These are phyloP conservation scores for Yamadazyma diospyri DNA, from an alignment of 1,139 yeast genomes.

Conservation along the genomic window DNA sequence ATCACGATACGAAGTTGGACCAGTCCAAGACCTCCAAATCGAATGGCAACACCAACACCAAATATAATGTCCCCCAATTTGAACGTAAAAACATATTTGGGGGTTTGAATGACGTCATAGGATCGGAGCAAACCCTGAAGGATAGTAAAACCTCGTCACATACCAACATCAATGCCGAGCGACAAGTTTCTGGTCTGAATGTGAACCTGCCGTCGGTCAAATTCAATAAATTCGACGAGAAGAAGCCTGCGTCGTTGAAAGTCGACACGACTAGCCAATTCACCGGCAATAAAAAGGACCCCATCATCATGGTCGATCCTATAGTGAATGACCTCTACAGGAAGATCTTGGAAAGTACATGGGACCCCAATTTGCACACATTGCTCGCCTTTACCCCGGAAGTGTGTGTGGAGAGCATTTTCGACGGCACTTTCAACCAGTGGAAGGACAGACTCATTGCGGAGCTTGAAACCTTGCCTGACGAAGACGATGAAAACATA, in stretches of 20 bases:
- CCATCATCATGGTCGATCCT: conserved; percentile 39
- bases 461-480: conserved; percentile 27
- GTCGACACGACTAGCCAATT: not conserved
- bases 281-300: conserved; percentile 5
- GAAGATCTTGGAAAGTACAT: conserved; percentile 64
- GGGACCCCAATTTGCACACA: conserved; percentile 67
- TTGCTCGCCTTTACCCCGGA: conserved; percentile 67
- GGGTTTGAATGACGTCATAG: conserved; percentile 37
- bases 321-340: conserved; percentile 52
- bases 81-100: conserved; percentile 38
- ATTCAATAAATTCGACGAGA: not conserved
- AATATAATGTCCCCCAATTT: conserved; percentile 33
- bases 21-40: conserved; percentile 2
- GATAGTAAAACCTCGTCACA: conserved; percentile 5
- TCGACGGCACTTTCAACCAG: conserved; percentile 66
- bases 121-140: conserved; percentile 11
- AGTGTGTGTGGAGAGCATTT: conserved; percentile 71
- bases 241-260: not conserved
- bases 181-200: too few relatives aligned
- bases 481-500: conserved; percentile 53
- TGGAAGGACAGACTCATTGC: conserved; percentile 42
- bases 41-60: conserved; percentile 5
- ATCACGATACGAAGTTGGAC: conserved; percentile 8
- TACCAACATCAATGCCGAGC: not conserved
- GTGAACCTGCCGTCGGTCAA: not conserved